phyloP scores from a whole-genome alignment of 495 filamentous ascomycete species.

The Neohortaea acidophila region DNA sequence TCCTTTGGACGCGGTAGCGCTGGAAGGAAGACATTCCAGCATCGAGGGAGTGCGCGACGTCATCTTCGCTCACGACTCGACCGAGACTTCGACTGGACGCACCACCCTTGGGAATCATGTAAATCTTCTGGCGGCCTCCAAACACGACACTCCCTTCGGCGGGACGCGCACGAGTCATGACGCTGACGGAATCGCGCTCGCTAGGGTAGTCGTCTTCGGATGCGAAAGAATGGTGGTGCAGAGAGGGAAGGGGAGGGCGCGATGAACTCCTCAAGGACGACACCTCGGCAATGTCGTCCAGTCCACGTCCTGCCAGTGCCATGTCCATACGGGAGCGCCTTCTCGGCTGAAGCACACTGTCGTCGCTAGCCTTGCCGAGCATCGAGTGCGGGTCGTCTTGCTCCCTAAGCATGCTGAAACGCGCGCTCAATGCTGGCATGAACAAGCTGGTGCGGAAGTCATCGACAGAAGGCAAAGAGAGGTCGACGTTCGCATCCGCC shows the following conservation, averaged over 20 bases:
- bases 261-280: constrained; percentile 57
- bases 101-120: constrained; percentile 58
- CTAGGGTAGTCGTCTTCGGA: constrained; percentile 46
- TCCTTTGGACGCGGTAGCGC: no score
- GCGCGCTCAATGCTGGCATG: constrained; percentile 86
- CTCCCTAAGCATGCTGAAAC: constrained; percentile 91
- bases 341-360: constrained; percentile 76
- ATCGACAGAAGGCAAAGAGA: constrained; percentile 64
- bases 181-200: constrained; percentile 57
- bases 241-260: constrained; percentile 39
- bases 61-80: constrained; percentile 68
- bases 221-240: constrained; percentile 36
- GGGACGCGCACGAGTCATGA: constrained; percentile 73
- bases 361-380: constrained; percentile 84
- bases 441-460: constrained; percentile 93
- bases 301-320: constrained; percentile 36
- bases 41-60: no score
- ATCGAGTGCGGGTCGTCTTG: constrained; percentile 80
- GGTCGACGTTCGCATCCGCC: constrained; percentile 56
- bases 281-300: constrained; percentile 81
- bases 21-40: constrained; percentile 69
- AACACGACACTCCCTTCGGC: constrained; percentile 89
- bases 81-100: constrained; percentile 35
- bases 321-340: constrained; percentile 52
- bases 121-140: constrained; percentile 90